Evolutionary conservation across 192 early-diverging fungal genomes (phyloP).

Genomic region (Backusella macrospora): DNA sequence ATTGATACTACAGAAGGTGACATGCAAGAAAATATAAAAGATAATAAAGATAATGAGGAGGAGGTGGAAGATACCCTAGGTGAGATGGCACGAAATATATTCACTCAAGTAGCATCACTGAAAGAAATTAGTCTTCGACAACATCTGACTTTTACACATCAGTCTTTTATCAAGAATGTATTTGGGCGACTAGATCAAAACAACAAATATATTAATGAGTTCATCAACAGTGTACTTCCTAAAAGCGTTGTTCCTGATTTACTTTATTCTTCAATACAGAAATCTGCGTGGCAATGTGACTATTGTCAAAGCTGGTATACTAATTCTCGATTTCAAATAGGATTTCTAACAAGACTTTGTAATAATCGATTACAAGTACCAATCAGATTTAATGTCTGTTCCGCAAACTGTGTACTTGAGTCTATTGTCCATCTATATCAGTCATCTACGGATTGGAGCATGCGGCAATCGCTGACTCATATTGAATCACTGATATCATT

Average conservation of each 20-base stretch:
- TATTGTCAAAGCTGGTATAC: constrained; percentile 20
- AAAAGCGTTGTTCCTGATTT: not conserved
- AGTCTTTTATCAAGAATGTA: not conserved
- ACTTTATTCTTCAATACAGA: not conserved
- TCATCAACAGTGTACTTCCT: constrained; percentile 13
- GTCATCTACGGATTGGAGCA: constrained; percentile 1
- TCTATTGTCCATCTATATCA: not conserved
- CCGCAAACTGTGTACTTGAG: constrained; percentile 18
- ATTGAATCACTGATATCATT: not conserved
- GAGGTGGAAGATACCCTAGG: not conserved
- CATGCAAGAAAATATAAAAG: too few species aligned
- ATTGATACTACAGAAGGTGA: not conserved
- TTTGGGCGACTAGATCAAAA: constrained; percentile 2
- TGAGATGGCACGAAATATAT: not conserved
- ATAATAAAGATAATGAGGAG: not conserved
- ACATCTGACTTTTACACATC: not conserved
- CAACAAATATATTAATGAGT: not conserved
- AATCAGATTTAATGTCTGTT: constrained; percentile 29
- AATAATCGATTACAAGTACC: constrained; percentile 29
- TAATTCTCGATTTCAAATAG: constrained; percentile 24
- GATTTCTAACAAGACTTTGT: constrained; percentile 26
- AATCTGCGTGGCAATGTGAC: constrained; percentile 27
- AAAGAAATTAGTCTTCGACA: not conserved
- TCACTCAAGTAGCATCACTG: not conserved
- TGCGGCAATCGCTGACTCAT: not conserved